A percentile compares a stretch with the other conserved stretches of the same genome.
Evolutionary conservation across 257 asterid genomes (phyloP).

Genomic region (Plantago elongata): DNA sequence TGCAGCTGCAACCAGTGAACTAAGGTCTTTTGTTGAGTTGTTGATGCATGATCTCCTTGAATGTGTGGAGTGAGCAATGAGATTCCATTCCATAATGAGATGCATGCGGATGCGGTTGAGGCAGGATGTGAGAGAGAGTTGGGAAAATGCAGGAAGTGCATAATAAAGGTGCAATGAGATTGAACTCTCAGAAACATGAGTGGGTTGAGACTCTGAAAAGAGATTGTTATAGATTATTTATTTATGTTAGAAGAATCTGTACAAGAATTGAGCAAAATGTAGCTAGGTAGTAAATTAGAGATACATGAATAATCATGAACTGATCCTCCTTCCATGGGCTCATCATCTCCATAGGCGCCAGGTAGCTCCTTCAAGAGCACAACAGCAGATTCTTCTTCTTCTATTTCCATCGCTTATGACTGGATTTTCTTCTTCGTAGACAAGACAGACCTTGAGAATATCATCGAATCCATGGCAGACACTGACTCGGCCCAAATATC

Average conservation of each 20-base stretch:
- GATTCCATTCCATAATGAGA: conserved; percentile 62
- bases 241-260: not conserved
- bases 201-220: not conserved
- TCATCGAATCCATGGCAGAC: no score
- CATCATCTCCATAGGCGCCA: no score
- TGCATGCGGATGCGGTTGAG: conserved; percentile 86
- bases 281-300: not conserved
- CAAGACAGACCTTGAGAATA: no score
- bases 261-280: not conserved
- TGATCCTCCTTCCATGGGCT: no score
- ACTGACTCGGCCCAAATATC: no score
- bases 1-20: conserved; percentile 43
- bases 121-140: conserved; percentile 75
- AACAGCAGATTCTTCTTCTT: no score
- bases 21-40: conserved; percentile 43
- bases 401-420: no score
- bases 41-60: conserved; percentile 48
- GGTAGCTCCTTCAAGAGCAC: no score
- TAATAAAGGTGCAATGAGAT: conserved; percentile 2
- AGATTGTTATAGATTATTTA: not conserved
- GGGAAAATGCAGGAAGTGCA: conserved; percentile 75
- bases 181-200: conserved; percentile 14
- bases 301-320: no score
- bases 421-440: no score
- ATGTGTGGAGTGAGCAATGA: conserved; percentile 72